Conservation (phyloP, 306 rosid genomes). For the Parietaria judaica region DNA sequence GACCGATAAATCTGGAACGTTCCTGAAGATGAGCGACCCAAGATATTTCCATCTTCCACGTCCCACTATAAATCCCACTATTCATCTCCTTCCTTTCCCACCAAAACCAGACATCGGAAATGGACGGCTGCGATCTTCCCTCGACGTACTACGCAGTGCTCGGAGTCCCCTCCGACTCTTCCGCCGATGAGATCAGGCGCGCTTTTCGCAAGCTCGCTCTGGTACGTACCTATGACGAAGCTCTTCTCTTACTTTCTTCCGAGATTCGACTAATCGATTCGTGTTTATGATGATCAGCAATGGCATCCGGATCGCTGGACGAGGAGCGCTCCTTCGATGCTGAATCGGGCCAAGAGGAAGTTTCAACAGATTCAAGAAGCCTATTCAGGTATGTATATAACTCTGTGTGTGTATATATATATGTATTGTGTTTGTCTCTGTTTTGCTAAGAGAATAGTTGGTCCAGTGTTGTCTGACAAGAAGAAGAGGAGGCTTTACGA, state of each 20-base stretch:
- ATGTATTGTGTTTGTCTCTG: neutral
- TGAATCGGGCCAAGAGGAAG: constrained; percentile 49
- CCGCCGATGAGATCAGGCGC: constrained; percentile 53
- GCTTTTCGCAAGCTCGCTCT: constrained; percentile 79
- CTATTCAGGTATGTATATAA: constrained; percentile 55
- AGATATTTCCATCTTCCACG: no score
- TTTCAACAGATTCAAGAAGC: constrained; percentile 85
- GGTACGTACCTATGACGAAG: constrained; percentile 19
- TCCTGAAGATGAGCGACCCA: no score
- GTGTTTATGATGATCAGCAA: constrained; percentile 27
- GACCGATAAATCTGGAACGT: no score
- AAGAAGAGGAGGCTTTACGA: constrained; percentile 57
- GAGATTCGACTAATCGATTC: no score
- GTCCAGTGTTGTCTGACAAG: constrained; percentile 51
- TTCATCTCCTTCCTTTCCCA: no score
- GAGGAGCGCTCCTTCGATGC: constrained; percentile 41
- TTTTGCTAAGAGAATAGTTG: no score
- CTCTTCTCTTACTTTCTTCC: neutral
- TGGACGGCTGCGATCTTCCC: constrained; percentile 22
- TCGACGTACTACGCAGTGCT: constrained; percentile 51
- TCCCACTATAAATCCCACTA: no score
- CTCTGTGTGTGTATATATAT: neutral
- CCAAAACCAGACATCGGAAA: no score
- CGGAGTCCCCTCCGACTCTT: constrained; percentile 47
- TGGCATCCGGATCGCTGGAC: constrained; percentile 92